These are phyloP conservation scores for Vicia villosa DNA, from an alignment of 306 rosid species.

Conservation along the genomic window DNA sequence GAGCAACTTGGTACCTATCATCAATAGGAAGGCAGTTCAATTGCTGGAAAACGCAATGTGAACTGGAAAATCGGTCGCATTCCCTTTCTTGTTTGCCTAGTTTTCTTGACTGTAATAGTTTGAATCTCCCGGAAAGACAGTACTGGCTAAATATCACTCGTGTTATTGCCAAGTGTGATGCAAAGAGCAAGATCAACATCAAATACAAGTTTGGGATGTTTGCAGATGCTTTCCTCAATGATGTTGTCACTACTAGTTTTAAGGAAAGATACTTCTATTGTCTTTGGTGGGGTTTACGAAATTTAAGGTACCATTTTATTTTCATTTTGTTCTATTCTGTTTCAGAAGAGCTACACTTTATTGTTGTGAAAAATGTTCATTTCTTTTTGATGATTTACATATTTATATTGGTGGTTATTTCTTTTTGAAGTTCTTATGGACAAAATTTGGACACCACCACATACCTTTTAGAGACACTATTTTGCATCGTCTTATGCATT, in stretches of 20 bases:
- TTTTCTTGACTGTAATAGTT: slow-evolving; percentile 66
- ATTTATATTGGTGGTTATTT: background rate
- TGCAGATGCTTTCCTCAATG: slow-evolving; percentile 67
- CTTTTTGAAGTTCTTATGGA: slow-evolving; percentile 66
- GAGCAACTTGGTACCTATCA: slow-evolving; percentile 80
- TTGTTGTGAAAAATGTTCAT: background rate
- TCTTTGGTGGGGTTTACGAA: slow-evolving; percentile 62
- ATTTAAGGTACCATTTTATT: slow-evolving; percentile 56
- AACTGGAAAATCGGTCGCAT: slow-evolving; percentile 45
- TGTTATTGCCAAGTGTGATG: slow-evolving; percentile 53
- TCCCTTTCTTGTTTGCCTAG: slow-evolving; percentile 52
- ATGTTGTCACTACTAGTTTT: slow-evolving; percentile 61
- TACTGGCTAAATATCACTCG: slow-evolving; percentile 69
- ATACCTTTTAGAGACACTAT: slow-evolving; percentile 65
- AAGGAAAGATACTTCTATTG: slow-evolving; percentile 65
- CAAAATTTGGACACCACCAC: slow-evolving; percentile 76
- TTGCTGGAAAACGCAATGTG: slow-evolving; percentile 70
- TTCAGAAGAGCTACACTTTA: background rate
- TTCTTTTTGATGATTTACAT: slow-evolving; percentile 8
- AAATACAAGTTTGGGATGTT: slow-evolving; percentile 80
- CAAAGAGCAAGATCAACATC: slow-evolving; percentile 40
- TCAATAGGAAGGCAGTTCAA: slow-evolving; percentile 76
- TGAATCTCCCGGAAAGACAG: slow-evolving; percentile 47
- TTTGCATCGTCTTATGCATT: slow-evolving; percentile 66
- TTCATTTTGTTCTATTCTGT: background rate